These are phyloP conservation scores for Hydrangea macrophylla DNA, from an alignment of 148 eudicot species.

Conservation along the genomic window DNA sequence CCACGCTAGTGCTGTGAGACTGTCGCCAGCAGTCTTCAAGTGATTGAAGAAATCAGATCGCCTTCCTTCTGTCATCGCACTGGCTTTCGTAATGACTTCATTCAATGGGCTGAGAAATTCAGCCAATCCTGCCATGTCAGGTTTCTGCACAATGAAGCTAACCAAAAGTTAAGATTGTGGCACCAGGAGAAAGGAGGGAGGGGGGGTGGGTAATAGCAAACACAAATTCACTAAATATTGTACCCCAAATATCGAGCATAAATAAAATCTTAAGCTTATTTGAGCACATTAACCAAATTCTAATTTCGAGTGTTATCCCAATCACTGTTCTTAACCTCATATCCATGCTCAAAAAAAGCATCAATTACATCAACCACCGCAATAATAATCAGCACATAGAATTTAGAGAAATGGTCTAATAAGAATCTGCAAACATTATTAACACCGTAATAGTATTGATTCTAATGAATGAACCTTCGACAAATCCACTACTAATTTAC, in stretches of 20 bases:
- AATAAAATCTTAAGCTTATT: neutral
- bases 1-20: constrained; percentile 94
- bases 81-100: constrained; percentile 66
- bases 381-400: neutral
- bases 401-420: neutral
- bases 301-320: neutral
- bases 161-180: neutral
- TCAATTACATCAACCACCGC: neutral
- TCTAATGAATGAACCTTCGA: neutral
- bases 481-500: neutral
- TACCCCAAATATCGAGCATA: neutral
- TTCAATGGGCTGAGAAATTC: constrained; percentile 86
- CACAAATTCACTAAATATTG: neutral
- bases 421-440: neutral
- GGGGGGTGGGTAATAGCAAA: neutral
- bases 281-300: neutral
- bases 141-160: constrained; percentile 59
- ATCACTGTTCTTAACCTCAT: neutral
- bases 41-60: constrained; percentile 79
- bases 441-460: neutral
- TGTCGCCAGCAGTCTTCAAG: constrained; percentile 74
- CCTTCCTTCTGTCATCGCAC: constrained; percentile 68
- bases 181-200: constrained; percentile 4
- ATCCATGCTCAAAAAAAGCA: neutral
- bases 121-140: constrained; percentile 68